Evolutionary conservation across 495 filamentous ascomycete species (phyloP).

Genomic region (Penicillium angulare): DNA sequence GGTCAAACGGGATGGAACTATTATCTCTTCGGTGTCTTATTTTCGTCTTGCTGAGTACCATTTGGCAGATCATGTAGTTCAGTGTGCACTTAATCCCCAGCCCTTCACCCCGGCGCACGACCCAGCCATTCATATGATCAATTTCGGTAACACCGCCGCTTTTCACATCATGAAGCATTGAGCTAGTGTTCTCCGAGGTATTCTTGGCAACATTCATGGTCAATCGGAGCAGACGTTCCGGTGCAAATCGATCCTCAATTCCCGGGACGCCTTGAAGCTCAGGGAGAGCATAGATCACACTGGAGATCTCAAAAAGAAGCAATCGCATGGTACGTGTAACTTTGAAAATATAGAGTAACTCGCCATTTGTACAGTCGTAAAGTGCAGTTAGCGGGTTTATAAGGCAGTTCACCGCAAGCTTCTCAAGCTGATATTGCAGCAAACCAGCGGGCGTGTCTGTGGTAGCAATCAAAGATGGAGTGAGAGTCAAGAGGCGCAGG

Average conservation of each 20-base stretch:
- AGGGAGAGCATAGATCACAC: constrained; percentile 61
- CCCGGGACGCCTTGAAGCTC: constrained; percentile 65
- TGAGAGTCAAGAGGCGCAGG: constrained; percentile 49
- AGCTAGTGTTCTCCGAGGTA: constrained; percentile 67
- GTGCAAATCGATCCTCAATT: constrained; percentile 52
- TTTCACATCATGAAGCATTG: constrained; percentile 77
- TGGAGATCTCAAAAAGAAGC: constrained; percentile 63
- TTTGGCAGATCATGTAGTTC: constrained; percentile 65
- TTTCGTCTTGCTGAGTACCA: constrained; percentile 44
- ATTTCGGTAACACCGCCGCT: constrained; percentile 68
- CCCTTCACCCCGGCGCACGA: constrained; percentile 68
- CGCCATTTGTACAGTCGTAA: constrained; percentile 70
- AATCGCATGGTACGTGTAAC: constrained; percentile 57
- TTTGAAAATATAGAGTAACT: constrained; percentile 59
- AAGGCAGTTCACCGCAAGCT: constrained; percentile 75
- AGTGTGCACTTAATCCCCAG: constrained; percentile 61
- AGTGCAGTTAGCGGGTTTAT: constrained; percentile 81
- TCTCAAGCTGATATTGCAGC: constrained; percentile 65
- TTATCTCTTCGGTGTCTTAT: constrained; percentile 21
- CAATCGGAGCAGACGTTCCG: constrained; percentile 54
- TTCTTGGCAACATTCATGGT: constrained; percentile 56
- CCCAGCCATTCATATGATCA: constrained; percentile 81
- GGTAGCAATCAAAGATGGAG: constrained; percentile 46
- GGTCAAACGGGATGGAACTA: constrained; percentile 37
- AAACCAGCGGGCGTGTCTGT: constrained; percentile 44